phyloP scores from a whole-genome alignment of 805 yeast species.

The Starmerella potacharoeniae region DNA sequence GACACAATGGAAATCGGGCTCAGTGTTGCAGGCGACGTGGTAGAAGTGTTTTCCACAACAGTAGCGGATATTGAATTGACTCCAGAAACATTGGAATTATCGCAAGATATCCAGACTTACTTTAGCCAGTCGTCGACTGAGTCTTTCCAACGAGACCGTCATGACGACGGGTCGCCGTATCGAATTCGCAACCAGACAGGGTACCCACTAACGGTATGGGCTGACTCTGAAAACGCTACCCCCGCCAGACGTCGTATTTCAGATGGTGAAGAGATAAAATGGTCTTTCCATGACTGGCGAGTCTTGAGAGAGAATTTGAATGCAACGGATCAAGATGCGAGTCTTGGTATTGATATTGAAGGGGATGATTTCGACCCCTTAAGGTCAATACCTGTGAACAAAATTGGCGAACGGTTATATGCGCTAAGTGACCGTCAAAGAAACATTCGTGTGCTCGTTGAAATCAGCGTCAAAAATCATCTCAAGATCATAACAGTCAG shows the following conservation, averaged over 20 bases:
- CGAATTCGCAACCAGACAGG: slow-evolving; percentile 78
- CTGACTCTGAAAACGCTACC: slow-evolving; percentile 31
- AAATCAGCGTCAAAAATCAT: slow-evolving; percentile 56
- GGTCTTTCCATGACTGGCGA: slow-evolving; percentile 96
- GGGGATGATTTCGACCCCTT: slow-evolving; percentile 47
- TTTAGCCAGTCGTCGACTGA: slow-evolving; percentile 22
- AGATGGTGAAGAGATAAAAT: slow-evolving; percentile 46
- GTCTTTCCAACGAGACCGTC: slow-evolving; percentile 33
- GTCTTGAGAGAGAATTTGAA: slow-evolving; percentile 67
- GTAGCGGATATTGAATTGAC: slow-evolving; percentile 73
- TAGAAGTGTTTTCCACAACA: slow-evolving; percentile 66
- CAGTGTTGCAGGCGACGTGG: slow-evolving; percentile 44
- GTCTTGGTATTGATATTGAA: slow-evolving; percentile 46
- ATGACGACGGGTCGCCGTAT: slow-evolving; percentile 74
- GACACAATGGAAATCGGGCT: slow-evolving; percentile 79
- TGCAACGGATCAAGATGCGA: slow-evolving; percentile 49
- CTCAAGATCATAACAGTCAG: slow-evolving; percentile 68
- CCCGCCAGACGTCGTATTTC: slow-evolving; percentile 25
- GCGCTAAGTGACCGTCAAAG: slow-evolving; percentile 34
- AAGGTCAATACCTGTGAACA: slow-evolving; percentile 50
- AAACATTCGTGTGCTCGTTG: slow-evolving; percentile 55
- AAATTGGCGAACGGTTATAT: slow-evolving; percentile 74
- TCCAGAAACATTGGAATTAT: slow-evolving; percentile 64
- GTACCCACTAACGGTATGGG: slow-evolving; percentile 67
- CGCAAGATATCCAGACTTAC: slow-evolving; percentile 55